phyloP scores from a whole-genome alignment of 2,329 filamentous ascomycete genomes.

The Neophaeococcomyces mojaviensis region DNA sequence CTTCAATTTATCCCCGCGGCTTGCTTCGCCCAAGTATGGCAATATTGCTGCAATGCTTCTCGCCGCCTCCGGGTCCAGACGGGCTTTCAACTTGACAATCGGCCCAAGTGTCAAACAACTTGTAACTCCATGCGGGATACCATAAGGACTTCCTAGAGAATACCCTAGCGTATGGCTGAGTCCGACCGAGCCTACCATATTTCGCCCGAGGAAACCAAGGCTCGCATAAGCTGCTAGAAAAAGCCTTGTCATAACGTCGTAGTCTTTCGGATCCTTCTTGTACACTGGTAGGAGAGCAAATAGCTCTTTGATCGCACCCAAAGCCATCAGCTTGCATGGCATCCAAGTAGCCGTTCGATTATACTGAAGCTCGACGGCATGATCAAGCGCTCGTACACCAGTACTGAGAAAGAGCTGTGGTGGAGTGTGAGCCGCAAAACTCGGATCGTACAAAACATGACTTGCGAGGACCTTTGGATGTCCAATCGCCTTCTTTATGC shows the following conservation, averaged over 20 bases:
- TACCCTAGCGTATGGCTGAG: constrained; percentile 43
- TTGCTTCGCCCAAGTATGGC: constrained; percentile 18
- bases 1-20: constrained; percentile 19
- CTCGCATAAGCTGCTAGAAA: constrained; percentile 47
- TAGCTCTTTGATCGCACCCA: constrained; percentile 40
- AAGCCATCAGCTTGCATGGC: constrained; percentile 39
- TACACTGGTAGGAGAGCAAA: constrained; percentile 44
- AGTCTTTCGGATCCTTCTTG: constrained; percentile 30
- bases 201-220: constrained; percentile 44
- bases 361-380: constrained; percentile 49
- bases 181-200: constrained; percentile 44
- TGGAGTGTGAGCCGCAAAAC: constrained; percentile 46
- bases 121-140: constrained; percentile 51
- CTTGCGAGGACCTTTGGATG: constrained; percentile 21
- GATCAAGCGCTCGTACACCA: constrained; percentile 47
- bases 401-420: constrained; percentile 45
- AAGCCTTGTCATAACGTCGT: constrained; percentile 43
- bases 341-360: constrained; percentile 46
- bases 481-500: constrained; percentile 42
- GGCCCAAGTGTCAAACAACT: constrained; percentile 48
- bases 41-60: constrained; percentile 22
- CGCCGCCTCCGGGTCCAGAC: constrained; percentile 36
- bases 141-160: constrained; percentile 48
- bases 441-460: constrained; percentile 41
- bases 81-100: constrained; percentile 47